Conservation (phyloP, 306 rosid species). For the Betula pendula region DNA sequence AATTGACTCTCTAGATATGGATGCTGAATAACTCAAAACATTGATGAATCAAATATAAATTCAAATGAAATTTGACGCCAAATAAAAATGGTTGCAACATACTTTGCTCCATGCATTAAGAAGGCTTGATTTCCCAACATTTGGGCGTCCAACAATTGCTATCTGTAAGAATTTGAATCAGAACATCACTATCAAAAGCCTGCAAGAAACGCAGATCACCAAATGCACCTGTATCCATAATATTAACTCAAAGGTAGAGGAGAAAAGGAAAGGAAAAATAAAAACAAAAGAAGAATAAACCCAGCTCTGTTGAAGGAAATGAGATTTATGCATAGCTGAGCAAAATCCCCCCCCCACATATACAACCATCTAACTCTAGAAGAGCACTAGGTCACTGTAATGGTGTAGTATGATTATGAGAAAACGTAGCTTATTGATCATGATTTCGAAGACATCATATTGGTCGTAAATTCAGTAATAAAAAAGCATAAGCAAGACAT, state of each 20-base stretch:
- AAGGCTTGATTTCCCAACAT: conserved; percentile 97
- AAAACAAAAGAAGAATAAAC: neutral
- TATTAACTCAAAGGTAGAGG: neutral
- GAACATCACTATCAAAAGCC: conserved; percentile 26
- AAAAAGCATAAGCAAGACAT: neutral
- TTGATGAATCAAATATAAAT: conserved; percentile 12
- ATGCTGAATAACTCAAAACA: conserved; percentile 15
- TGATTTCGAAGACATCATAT: neutral
- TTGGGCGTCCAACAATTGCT: conserved; percentile 97
- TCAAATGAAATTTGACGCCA: conserved; percentile 8
- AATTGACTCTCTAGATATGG: conserved; percentile 12
- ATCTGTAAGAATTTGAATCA: conserved; percentile 54
- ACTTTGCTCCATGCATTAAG: conserved; percentile 99
- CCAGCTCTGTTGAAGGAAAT: neutral
- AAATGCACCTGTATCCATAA: conserved; percentile 10
- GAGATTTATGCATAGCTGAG: neutral
- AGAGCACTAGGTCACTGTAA: neutral
- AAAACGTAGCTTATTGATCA: neutral
- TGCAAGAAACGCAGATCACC: conserved; percentile 2
- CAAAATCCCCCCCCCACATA: neutral
- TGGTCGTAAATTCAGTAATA: neutral
- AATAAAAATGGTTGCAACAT: conserved; percentile 36
- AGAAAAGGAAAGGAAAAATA: neutral
- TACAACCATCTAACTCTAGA: neutral
- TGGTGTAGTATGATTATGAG: neutral